Conservation (phyloP, 179 eudicot species). For the Dionaea muscipula region DNA sequence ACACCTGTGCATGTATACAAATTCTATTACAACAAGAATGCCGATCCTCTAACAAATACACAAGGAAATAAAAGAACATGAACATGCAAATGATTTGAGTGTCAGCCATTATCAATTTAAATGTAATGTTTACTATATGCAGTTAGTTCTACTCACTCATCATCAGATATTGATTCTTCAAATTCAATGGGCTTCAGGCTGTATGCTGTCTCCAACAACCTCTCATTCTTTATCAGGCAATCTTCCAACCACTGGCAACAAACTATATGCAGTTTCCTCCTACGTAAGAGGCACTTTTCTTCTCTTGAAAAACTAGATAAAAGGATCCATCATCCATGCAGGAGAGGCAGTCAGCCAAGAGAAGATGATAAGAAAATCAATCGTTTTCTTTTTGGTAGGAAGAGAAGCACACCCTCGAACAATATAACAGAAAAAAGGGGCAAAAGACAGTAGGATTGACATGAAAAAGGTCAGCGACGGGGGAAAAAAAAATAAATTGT, state of each 20-base stretch:
- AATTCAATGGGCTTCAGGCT: constrained; percentile 41
- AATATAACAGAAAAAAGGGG: background rate
- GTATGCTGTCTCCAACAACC: constrained; percentile 42
- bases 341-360: background rate
- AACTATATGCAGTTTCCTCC: constrained; percentile 49
- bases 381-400: no score
- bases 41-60: no score
- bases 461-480: no score
- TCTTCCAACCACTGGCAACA: constrained; percentile 74
- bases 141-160: constrained; percentile 30
- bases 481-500: no score
- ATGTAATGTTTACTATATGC: no score
- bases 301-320: constrained; percentile 45
- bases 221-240: constrained; percentile 42
- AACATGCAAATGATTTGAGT: no score
- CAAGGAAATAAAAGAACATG: no score
- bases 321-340: background rate
- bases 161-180: constrained; percentile 35
- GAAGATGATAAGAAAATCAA: background rate
- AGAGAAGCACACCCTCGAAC: no score
- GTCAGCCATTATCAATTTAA: no score
- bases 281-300: constrained; percentile 28
- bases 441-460: background rate
- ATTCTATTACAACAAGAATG: no score
- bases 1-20: background rate